Conservation (phyloP, 768 basidiomycete genomes). For the Pholiota microspora region DNA sequence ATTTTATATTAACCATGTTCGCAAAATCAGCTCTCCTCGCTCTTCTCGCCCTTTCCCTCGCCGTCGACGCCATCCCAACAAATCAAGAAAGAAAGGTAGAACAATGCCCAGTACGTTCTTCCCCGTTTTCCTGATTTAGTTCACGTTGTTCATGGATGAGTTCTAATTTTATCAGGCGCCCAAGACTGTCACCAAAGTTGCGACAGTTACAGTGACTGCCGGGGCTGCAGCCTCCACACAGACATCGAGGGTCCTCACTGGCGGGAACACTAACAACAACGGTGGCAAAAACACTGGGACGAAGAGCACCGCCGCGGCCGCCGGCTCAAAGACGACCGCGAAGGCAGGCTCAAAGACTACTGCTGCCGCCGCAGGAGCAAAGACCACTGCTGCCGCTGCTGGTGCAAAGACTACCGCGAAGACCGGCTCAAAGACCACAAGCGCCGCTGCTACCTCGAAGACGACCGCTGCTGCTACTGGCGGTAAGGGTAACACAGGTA, state of each 20-base stretch:
- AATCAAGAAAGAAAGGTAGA: neutral
- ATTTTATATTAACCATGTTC: conserved; percentile 35
- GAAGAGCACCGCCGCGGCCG: conserved; percentile 6
- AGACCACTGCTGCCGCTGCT: conserved; percentile 5
- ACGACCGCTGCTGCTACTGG: conserved; percentile 5
- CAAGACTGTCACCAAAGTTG: conserved; percentile 22
- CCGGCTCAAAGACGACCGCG: conserved; percentile 2
- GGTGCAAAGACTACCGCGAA: conserved; percentile 5
- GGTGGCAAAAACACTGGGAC: conserved; percentile 3
- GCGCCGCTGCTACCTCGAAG: conserved; percentile 3
- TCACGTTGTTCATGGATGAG: conserved; percentile 1
- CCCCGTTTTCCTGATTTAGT: neutral
- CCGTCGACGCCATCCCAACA: conserved; percentile 30
- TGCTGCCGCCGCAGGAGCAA: no score
- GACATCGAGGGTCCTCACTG: conserved; percentile 1
- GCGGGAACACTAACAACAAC: conserved; percentile 4
- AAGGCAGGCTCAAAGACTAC: neutral
- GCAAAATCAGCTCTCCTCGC: conserved; percentile 36
- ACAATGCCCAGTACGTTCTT: conserved; percentile 22
- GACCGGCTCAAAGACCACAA: conserved; percentile 7
- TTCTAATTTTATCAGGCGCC: conserved; percentile 17
- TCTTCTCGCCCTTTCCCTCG: conserved; percentile 38
- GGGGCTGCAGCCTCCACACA: conserved; percentile 7
- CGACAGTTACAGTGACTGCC: conserved; percentile 37
- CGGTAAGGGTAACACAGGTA: conserved; percentile 8